phyloP scores from a whole-genome alignment of 1,284 basidiomycete genomes.

The Rhizoctonia solani region DNA sequence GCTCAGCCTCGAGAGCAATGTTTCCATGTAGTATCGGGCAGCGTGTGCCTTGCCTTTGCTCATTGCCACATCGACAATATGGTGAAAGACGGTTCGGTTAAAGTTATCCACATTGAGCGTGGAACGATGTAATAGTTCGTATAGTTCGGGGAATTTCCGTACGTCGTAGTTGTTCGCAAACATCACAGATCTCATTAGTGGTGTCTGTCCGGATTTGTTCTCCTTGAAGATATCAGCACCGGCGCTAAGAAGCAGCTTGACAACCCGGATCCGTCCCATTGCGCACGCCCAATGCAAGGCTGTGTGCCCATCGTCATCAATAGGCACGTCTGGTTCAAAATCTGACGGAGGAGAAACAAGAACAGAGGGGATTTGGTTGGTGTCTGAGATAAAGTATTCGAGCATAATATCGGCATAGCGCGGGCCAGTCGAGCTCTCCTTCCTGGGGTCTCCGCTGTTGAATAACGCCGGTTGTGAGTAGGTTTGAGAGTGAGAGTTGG shows the following conservation, averaged over 20 bases:
- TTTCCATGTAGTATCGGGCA: constrained; percentile 99
- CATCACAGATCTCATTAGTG: constrained; percentile 99
- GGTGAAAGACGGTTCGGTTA: constrained; percentile 98
- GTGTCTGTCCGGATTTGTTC: constrained; percentile 96
- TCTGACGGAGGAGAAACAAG: constrained; percentile 88
- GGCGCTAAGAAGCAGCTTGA: constrained; percentile 91
- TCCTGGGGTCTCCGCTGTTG: constrained; percentile 19
- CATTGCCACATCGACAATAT: constrained; percentile 98
- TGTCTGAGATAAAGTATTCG: constrained; percentile 99
- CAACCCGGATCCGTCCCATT: constrained; percentile 96
- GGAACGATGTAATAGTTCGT: constrained; percentile 94
- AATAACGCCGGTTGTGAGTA: constrained; percentile 16
- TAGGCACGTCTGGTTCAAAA: constrained; percentile 95
- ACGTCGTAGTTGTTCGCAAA: constrained; percentile 99
- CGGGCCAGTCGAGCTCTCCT: constrained; percentile 5
- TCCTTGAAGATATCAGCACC: constrained; percentile 98
- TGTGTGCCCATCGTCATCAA: constrained; percentile 98
- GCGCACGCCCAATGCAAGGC: constrained; percentile 99
- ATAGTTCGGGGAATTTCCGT: constrained; percentile 97
- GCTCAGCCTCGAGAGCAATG: constrained; percentile 84
- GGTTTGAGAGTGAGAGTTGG: not conserved
- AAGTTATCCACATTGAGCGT: constrained; percentile 99
- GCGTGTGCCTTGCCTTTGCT: constrained; percentile 98
- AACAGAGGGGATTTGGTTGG: constrained; percentile 87
- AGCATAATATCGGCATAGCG: constrained; percentile 93